Percentiles rank a stretch among this genome's conserved stretches.
These are phyloP conservation scores for Neurospora sp. DNA, from an alignment of 495 filamentous ascomycete species.

Conservation along the genomic window DNA sequence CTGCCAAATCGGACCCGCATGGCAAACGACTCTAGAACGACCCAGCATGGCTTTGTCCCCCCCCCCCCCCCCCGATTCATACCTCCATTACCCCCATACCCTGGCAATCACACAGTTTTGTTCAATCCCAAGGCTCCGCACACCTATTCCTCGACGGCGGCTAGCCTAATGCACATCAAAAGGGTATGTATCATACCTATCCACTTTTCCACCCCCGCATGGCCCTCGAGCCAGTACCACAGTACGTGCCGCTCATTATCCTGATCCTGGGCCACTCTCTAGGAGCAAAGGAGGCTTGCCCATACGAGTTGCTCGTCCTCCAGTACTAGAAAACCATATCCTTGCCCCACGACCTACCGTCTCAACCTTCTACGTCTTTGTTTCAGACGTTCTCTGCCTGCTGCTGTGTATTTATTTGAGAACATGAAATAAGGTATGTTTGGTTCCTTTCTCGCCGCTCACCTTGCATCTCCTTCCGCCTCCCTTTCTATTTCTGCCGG, in stretches of 20 bases:
- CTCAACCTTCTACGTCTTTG: neutral
- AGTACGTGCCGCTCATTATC: neutral
- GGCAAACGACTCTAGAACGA: neutral
- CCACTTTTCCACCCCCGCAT: neutral
- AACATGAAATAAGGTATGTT: neutral
- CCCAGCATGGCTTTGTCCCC: neutral
- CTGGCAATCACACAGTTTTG: neutral
- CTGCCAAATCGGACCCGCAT: neutral
- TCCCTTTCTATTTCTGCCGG: neutral
- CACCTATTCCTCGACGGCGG: neutral
- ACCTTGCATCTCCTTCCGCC: neutral
- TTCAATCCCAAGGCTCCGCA: neutral
- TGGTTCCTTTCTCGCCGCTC: neutral
- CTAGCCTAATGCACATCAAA: neutral
- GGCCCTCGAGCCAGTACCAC: neutral
- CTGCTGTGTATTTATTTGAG: neutral
- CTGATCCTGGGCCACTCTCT: neutral
- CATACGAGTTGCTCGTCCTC: neutral
- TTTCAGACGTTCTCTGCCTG: neutral
- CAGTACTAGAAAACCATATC: conserved; percentile 4
- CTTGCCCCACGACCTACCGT: conserved; percentile 1
- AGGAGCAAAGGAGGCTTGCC: conserved; percentile 5
- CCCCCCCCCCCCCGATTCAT: neutral
- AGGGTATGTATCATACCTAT: neutral
- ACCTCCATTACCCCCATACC: neutral